These are phyloP conservation scores for Blastobotrys terrestris DNA, from an alignment of 805 yeast genomes.

Conservation along the genomic window DNA sequence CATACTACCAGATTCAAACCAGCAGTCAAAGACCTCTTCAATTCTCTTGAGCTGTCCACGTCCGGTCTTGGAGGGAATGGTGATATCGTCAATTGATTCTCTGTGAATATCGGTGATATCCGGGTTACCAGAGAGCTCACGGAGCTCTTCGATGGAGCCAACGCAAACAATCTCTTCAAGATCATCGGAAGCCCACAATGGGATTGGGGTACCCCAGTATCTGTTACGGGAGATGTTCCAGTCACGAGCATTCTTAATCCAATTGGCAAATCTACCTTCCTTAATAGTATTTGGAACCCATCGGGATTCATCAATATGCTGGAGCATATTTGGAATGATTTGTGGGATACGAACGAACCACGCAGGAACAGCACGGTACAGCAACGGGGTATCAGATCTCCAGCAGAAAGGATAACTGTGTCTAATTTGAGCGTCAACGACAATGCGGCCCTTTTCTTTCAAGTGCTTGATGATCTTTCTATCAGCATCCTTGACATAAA, in stretches of 20 bases:
- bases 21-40: conserved; percentile 98
- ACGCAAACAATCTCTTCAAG: conserved; percentile 87
- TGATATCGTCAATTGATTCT: conserved; percentile 82
- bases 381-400: conserved; percentile 98
- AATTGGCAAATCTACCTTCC: conserved; percentile 93
- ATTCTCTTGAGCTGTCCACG: conserved; percentile 83
- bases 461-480: conserved; percentile 78
- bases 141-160: conserved; percentile 84
- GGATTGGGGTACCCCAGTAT: conserved; percentile 99
- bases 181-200: conserved; percentile 95
- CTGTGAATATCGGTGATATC: conserved; percentile 90
- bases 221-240: conserved; percentile 98
- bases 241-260: conserved; percentile 98
- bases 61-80: conserved; percentile 88
- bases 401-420: conserved; percentile 99
- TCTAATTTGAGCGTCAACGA: conserved; percentile 74
- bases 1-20: conserved; percentile 99
- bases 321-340: conserved; percentile 82
- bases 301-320: conserved; percentile 74
- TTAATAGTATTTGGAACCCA: conserved; percentile 93
- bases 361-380: conserved; percentile 95
- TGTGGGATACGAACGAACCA: conserved; percentile 94
- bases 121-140: conserved; percentile 71
- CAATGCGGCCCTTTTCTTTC: conserved; percentile 67
- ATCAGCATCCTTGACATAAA: conserved; percentile 94